A percentile compares a stretch with the other conserved stretches of the same genome.
Conservation (phyloP, 768 basidiomycete species). For the Mycena sanguinolenta region DNA sequence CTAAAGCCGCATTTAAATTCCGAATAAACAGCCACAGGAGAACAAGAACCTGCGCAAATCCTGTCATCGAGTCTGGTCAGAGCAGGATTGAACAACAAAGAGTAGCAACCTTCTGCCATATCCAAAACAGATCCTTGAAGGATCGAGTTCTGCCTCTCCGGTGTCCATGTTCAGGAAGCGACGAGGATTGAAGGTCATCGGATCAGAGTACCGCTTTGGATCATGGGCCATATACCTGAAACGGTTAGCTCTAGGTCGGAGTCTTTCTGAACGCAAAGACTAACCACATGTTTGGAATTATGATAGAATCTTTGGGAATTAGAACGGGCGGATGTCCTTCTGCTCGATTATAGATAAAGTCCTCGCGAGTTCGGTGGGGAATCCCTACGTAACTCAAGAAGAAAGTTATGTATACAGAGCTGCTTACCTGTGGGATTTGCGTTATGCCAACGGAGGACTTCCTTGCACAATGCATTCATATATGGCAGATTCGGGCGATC, state of each 20-base stretch:
- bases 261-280: too few species aligned
- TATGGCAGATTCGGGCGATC: too few species aligned
- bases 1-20: slow-evolving; percentile 24
- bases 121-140: slow-evolving; percentile 63
- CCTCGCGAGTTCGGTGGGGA: too few species aligned
- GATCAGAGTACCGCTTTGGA: too few species aligned
- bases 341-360: slow-evolving; percentile 40
- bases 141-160: too few species aligned
- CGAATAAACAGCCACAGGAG: background rate
- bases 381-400: slow-evolving; percentile 37
- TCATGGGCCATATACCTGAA: too few species aligned
- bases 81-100: background rate
- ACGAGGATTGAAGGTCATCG: too few species aligned
- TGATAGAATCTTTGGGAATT: slow-evolving; percentile 43
- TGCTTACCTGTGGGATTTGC: slow-evolving; percentile 8
- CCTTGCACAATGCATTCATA: too few species aligned
- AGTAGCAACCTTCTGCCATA: slow-evolving; percentile 55
- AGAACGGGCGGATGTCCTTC: slow-evolving; percentile 13
- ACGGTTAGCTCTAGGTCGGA: too few species aligned
- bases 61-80: background rate
- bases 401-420: slow-evolving; percentile 36
- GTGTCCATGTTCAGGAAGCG: too few species aligned
- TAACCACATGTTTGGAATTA: slow-evolving; percentile 46
- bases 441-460: slow-evolving; percentile 38
- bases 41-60: slow-evolving; percentile 14